Evolutionary conservation across 805 yeast species (phyloP), one percentile per base, ranked within the genome.

Genomic region (Teunomyces pallodes): DNA sequence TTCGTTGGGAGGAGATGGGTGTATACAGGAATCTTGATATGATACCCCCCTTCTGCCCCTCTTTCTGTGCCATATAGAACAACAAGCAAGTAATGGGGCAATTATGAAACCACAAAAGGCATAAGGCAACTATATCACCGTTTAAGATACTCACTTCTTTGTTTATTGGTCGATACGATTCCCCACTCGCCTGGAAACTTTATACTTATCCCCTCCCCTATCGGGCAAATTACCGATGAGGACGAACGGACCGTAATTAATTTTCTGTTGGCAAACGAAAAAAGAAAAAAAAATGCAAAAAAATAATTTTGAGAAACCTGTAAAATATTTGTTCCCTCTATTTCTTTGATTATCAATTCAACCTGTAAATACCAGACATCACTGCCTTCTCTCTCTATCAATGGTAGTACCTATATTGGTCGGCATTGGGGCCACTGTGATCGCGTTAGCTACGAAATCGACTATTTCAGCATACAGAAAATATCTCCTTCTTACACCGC

Each of bases 341-440:
- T 32, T 32, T 13, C 8, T 32, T 20, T 5, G 24, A 20, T 20
- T 4, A 20, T 20, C 24, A 20, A 35, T 17, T 35, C 30, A 38
- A 38, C 41, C 41, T 38, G 41, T 13, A 38, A 38, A 38, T 38
- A 6, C 9, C 16, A 24, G 7, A n/a, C 39, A 20, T 36, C 24
- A 17, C 36, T 33, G 9, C 17, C 27, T 10, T 9, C 14, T 12
- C 16, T 5, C 17, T 5, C 4, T 13, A 26, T 40, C 40, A 36
- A 55, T 46, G 58, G 55, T 80, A 20, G 64, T 80, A 28, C 85
- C 86, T 16, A 69, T 81, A 10, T 60, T 81, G 14, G 49, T 80
- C 12, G 86, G 84, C 5, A 43, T 79, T n/a, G 85, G 84, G 0
- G 77, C 76, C 3, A 77, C 86, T 0, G 52, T 74, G 0, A 70